Evolutionary conservation across 2,329 filamentous ascomycete species (phyloP).

Genomic region (Phialophora macrospora): DNA sequence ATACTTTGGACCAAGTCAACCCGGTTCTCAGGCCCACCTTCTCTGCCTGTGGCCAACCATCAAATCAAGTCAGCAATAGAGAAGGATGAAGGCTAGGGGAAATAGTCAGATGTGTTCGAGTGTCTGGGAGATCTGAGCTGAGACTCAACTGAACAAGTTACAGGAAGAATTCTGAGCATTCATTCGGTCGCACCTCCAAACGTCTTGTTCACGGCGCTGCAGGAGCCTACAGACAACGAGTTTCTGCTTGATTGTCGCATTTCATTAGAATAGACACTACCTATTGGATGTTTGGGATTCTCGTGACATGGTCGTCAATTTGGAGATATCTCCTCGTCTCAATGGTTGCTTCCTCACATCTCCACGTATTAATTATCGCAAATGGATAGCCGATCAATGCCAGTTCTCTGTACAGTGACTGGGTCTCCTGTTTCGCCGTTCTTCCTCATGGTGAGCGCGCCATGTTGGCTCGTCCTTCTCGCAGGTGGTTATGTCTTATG

Average conservation of each 20-base stretch:
- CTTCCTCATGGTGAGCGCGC: not conserved
- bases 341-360: constrained; percentile 14
- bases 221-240: not conserved
- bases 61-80: not conserved
- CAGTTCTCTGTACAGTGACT: constrained; percentile 19
- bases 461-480: not conserved
- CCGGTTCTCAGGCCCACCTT: not conserved
- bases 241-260: constrained; percentile 1
- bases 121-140: not conserved
- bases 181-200: not conserved
- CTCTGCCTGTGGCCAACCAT: not conserved
- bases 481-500: constrained; percentile 12
- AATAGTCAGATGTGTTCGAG: not conserved
- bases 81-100: not conserved
- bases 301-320: constrained; percentile 26
- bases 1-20: constrained; percentile 5
- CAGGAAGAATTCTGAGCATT: not conserved
- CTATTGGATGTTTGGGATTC: constrained; percentile 10
- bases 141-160: not conserved
- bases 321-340: constrained; percentile 20
- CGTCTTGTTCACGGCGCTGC: no score
- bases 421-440: not conserved
- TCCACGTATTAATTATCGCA: not conserved
- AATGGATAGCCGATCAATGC: not conserved
- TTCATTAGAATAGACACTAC: constrained; percentile 32